Percentiles rank a stretch among this genome's conserved stretches.
phyloP scores from a whole-genome alignment of 1,139 yeast genomes.

The Kodamaea plutei region DNA sequence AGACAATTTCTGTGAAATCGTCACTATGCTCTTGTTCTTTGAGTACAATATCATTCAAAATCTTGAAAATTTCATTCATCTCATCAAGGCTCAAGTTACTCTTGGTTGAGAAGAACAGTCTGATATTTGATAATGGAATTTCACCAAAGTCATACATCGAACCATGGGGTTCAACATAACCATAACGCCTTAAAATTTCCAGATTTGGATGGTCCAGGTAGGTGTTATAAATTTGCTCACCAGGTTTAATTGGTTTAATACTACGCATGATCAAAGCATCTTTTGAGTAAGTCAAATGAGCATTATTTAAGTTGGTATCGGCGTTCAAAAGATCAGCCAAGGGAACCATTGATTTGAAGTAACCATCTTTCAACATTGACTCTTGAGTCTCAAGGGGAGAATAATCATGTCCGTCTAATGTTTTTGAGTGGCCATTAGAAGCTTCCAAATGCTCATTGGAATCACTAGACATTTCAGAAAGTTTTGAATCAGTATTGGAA shows the following conservation, averaged over 20 bases:
- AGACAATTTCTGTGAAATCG: conserved; percentile 40
- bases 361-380: conserved; percentile 30
- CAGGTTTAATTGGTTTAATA: conserved; percentile 53
- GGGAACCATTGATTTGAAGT: conserved; percentile 84
- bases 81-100: conserved; percentile 16
- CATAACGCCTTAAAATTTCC: conserved; percentile 84
- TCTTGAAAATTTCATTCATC: conserved; percentile 28
- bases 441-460: no score
- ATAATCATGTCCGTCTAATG: not conserved
- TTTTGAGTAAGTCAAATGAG: conserved; percentile 52
- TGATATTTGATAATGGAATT: conserved; percentile 44
- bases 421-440: not conserved
- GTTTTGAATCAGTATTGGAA: not conserved
- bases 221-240: conserved; percentile 79
- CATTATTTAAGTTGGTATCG: conserved; percentile 75
- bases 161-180: conserved; percentile 77
- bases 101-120: conserved; percentile 25
- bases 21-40: conserved; percentile 40
- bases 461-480: no score
- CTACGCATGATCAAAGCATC: conserved; percentile 63
- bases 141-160: conserved; percentile 84
- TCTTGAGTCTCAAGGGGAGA: no score
- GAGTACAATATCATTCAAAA: conserved; percentile 21
- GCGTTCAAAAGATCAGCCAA: conserved; percentile 89
- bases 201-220: conserved; percentile 90